A percentile compares a stretch with the other conserved stretches of the same genome.
Evolutionary conservation across 306 rosid species (phyloP).

Genomic region (Vachellia pachyceras): DNA sequence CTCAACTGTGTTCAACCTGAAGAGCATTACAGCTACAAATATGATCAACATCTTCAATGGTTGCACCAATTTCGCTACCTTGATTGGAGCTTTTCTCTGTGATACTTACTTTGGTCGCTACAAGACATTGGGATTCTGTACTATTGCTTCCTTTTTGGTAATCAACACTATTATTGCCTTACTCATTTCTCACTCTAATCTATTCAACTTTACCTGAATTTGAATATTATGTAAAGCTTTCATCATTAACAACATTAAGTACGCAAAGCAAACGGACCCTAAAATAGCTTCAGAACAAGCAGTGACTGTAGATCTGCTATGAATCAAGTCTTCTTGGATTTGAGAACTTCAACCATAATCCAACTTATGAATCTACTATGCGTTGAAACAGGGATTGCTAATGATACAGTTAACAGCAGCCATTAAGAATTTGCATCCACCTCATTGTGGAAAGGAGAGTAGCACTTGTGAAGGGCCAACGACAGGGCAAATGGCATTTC

Average conservation of each 20-base stretch:
- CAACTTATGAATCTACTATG: neutral
- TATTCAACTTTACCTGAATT: neutral
- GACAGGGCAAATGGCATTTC: constrained; percentile 51
- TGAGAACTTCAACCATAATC: neutral
- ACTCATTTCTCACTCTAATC: neutral
- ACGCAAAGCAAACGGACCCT: neutral
- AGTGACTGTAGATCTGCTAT: neutral
- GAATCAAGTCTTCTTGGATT: neutral
- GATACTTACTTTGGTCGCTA: constrained; percentile 67
- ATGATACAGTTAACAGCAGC: constrained; percentile 65
- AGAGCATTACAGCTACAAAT: constrained; percentile 56
- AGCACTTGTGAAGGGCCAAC: constrained; percentile 52
- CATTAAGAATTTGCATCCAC: constrained; percentile 59
- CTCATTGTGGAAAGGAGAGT: constrained; percentile 41
- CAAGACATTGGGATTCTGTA: constrained; percentile 53
- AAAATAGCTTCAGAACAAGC: neutral
- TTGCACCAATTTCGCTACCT: constrained; percentile 56
- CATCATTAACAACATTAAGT: too few species aligned
- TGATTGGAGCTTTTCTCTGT: constrained; percentile 58
- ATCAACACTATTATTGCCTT: neutral
- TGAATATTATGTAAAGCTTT: neutral
- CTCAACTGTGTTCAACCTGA: constrained; percentile 57
- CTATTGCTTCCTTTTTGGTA: constrained; percentile 60
- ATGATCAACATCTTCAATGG: constrained; percentile 57
- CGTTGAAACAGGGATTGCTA: constrained; percentile 52